Evolutionary conservation across 2,329 filamentous ascomycete species (phyloP).

Genomic region (Blastomyces emzantsi): DNA sequence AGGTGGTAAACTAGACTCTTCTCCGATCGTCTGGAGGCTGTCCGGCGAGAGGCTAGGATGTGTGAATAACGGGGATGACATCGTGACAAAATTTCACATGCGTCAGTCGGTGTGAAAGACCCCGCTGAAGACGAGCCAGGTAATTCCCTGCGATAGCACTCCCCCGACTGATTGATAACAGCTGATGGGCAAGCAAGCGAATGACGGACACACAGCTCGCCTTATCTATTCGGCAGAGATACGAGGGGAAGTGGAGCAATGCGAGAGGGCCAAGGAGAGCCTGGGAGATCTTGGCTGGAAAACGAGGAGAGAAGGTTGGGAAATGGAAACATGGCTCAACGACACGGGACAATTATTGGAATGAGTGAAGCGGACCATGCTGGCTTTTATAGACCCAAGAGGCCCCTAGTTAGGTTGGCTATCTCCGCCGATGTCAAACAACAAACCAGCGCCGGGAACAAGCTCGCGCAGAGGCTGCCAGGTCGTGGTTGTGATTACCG

Average conservation of each 20-base stretch:
- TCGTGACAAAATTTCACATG: constrained; percentile 1
- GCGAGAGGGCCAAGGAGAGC: constrained; percentile 2
- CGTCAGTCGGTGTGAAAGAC: background rate
- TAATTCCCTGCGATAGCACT: background rate
- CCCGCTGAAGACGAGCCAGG: background rate
- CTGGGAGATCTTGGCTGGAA: constrained; percentile 6
- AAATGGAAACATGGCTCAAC: constrained; percentile 6
- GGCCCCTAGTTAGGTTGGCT: background rate
- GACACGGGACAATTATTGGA: background rate
- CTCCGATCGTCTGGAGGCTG: constrained; percentile 11
- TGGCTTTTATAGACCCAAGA: constrained; percentile 2
- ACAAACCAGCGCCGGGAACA: background rate
- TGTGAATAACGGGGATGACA: constrained; percentile 13
- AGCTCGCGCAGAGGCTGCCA: too few species aligned
- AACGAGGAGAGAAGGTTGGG: constrained; percentile 6
- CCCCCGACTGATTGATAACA: background rate
- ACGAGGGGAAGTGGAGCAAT: constrained; percentile 4
- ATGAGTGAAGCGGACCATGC: background rate
- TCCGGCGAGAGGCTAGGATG: constrained; percentile 16
- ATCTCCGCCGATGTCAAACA: background rate
- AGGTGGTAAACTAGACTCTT: constrained; percentile 14
- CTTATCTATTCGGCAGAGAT: background rate
- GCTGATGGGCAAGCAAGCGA: background rate
- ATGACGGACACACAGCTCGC: too few species aligned
- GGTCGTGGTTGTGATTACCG: background rate